Conservation (phyloP, 768 basidiomycete genomes). For the Lactifluus volemus region DNA sequence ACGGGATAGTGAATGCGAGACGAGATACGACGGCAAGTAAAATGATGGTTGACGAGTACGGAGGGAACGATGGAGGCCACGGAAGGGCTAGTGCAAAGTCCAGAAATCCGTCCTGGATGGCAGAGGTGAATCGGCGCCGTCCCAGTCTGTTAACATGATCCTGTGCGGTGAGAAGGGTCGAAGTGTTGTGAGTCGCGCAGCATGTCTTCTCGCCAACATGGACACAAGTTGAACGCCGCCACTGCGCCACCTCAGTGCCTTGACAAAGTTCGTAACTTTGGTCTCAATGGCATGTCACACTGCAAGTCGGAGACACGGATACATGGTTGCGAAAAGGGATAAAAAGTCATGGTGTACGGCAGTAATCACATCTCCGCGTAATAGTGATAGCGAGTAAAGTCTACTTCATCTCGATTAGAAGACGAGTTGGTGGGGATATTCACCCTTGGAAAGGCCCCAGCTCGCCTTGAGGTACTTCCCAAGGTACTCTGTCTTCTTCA, state of each 20-base stretch:
- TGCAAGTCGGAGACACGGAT: constrained; percentile 5
- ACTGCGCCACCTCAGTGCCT: background rate
- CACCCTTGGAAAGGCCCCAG: constrained; percentile 94
- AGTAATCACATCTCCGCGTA: constrained; percentile 19
- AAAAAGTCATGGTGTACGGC: constrained; percentile 15
- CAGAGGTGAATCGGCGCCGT: constrained; percentile 8
- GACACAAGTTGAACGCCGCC: background rate
- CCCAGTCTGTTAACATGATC: background rate
- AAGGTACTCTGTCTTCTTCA: constrained; percentile 88
- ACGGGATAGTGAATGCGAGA: constrained; percentile 51
- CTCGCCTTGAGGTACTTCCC: constrained; percentile 87
- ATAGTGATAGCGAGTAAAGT: constrained; percentile 13
- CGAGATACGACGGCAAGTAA: constrained; percentile 55
- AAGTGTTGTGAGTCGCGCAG: background rate
- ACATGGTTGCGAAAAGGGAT: constrained; percentile 15
- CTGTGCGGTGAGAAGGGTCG: background rate
- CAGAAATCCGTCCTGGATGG: constrained; percentile 56
- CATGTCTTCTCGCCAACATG: constrained; percentile 10
- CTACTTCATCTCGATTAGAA: constrained; percentile 44
- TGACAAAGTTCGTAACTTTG: no score
- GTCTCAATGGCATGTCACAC: background rate
- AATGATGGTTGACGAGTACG: constrained; percentile 71
- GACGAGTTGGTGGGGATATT: constrained; percentile 89
- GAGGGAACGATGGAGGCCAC: constrained; percentile 54
- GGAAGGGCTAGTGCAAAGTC: constrained; percentile 74